Conservation (phyloP, 257 asterid species). For the Solanum piurae region DNA sequence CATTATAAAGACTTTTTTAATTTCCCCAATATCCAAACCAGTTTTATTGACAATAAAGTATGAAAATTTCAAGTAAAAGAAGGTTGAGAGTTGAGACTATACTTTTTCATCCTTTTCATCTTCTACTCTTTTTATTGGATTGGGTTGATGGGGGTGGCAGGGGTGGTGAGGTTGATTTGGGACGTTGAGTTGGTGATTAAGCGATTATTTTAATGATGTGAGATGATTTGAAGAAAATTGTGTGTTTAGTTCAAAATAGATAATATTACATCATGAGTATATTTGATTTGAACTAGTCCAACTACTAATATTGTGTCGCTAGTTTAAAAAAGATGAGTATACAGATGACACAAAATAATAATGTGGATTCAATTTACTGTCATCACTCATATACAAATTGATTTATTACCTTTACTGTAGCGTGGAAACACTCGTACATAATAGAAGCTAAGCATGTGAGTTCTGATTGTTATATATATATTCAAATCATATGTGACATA, state of each 20-base stretch:
- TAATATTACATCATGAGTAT: not conserved
- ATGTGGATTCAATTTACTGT: not conserved
- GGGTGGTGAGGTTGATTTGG: not conserved
- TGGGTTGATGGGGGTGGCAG: not conserved
- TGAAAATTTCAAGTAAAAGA: not conserved
- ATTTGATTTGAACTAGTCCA: not conserved
- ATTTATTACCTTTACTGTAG: not conserved
- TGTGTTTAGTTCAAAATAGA: not conserved
- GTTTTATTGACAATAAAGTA: not conserved
- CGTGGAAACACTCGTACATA: not conserved
- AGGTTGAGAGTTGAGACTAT: not conserved
- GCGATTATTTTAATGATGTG: not conserved
- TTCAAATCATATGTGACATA: not conserved
- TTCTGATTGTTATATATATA: not conserved
- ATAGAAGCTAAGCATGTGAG: not conserved
- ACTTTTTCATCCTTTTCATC: not conserved
- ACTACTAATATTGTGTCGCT: accelerated
- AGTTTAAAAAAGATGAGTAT: not conserved
- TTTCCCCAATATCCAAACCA: not conserved
- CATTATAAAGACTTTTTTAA: not conserved
- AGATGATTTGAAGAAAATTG: accelerated
- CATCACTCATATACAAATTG: not conserved
- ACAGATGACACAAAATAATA: no score
- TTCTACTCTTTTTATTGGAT: not conserved
- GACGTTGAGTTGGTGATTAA: not conserved